Evolutionary conservation across 371 early-diverging fungal genomes (phyloP), one percentile per base, ranked within the genome.

Genomic region (Rhizomucor pusillus): DNA sequence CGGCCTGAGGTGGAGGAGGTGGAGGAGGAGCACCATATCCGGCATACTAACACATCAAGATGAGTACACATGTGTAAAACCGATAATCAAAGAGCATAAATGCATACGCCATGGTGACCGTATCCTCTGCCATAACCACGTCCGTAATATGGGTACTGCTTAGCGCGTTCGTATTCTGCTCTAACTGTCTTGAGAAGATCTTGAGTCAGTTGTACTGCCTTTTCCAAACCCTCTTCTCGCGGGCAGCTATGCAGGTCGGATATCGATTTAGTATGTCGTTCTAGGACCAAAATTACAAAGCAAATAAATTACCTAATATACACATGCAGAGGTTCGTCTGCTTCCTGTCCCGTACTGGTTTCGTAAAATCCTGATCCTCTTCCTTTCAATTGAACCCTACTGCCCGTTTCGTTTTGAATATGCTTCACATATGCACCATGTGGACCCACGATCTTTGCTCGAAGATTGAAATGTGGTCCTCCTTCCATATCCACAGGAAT

Each of bases 361-460:
- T 94, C 94, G 20, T 79, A 74, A 56, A 79, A 93, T 1, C 93
- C 94, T 10, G 94, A 94, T 1, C 95, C 95, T 39, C 73, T 73
- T 1, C 95, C 95, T 41, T 88, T 86, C 33, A 92, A 70, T 43
- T 91, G 89, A 7, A 94, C 87, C 12, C 87, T 73, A 13, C 89
- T 85, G 1, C 84, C 79, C 2, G 95, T 90, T 55, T 87, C 88
- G 47, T 80, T 80, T 59, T 92, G 89, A 55, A 94, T 91, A 64
- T 91, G 91, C 67, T 93, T 92, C 25, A 94, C 88, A 71, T 88
- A 92, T 13, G 83, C 81, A 23, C 95, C 95, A 36, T 76, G 77
- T 41, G 92, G 92, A 9, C 95, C 95, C 35, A 93, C 87, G 43
- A 94, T 81, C 67, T 93, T 93, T 16, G 90, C 90, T 13, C 91